Percentiles rank a stretch among this genome's conserved stretches.
phyloP scores from a whole-genome alignment of 257 asterid genomes.

The Solanum megistacrolobum region DNA sequence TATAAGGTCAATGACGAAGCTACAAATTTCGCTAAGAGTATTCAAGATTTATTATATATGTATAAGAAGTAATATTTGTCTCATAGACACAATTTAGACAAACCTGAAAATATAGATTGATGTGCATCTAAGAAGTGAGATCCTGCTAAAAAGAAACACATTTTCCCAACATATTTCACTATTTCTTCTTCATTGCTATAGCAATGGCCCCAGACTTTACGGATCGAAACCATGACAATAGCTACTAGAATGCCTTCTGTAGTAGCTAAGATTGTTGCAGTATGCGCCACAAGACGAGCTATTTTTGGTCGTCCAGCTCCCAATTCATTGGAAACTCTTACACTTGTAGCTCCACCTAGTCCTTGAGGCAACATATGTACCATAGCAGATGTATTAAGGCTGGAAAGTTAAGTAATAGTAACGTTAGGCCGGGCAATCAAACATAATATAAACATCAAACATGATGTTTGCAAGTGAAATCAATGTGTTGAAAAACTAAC shows the following conservation, averaged over 20 bases:
- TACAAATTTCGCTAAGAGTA: neutral
- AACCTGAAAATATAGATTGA: constrained; percentile 28
- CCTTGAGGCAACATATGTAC: constrained; percentile 70
- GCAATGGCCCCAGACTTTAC: constrained; percentile 55
- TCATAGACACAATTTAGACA: neutral
- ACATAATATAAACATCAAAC: neutral
- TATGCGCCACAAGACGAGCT: constrained; percentile 46
- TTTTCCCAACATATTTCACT: constrained; percentile 38
- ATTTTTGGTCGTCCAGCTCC: constrained; percentile 50
- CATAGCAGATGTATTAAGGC: constrained; percentile 50
- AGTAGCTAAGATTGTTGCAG: constrained; percentile 39
- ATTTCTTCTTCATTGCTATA: constrained; percentile 40
- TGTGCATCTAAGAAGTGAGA: constrained; percentile 42
- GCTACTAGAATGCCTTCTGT: constrained; percentile 41
- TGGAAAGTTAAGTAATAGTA: constrained; percentile 2
- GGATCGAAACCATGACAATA: constrained; percentile 27
- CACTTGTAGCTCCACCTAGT: constrained; percentile 55
- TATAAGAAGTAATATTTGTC: neutral
- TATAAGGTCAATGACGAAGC: neutral
- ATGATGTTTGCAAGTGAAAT: neutral
- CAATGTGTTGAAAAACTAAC: neutral
- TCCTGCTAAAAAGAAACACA: constrained; percentile 40
- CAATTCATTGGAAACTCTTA: constrained; percentile 54
- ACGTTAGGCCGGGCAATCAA: neutral
- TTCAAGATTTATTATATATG: neutral